These are phyloP conservation scores for Anastatica hierochuntica DNA, from an alignment of 345 rosid species.

Conservation along the genomic window DNA sequence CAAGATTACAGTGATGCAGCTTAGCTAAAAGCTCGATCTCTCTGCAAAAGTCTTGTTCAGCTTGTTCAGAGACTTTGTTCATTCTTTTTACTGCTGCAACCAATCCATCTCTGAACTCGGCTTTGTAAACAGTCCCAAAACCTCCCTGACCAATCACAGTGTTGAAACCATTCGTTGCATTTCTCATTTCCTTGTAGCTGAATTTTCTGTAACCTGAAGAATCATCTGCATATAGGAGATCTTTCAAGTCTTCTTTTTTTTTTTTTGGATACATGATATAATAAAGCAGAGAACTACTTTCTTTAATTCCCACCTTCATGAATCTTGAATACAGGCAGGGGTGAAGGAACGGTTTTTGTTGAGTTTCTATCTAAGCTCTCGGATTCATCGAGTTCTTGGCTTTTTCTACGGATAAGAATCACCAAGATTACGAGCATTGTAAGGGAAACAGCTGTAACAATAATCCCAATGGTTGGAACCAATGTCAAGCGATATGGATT, in stretches of 20 bases:
- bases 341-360: constrained; percentile 41
- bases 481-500: constrained; percentile 51
- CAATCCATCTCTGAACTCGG: constrained; percentile 60
- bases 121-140: constrained; percentile 82
- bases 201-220: constrained; percentile 56
- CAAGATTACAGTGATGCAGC: constrained; percentile 94
- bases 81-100: constrained; percentile 66
- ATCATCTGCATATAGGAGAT: constrained; percentile 35
- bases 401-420: constrained; percentile 60
- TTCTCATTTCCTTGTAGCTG: constrained; percentile 73
- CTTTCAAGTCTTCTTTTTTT: too few species aligned
- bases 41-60: constrained; percentile 71
- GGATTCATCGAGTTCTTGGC: constrained; percentile 48
- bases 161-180: constrained; percentile 66
- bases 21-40: constrained; percentile 95
- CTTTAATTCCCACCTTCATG: constrained; percentile 76
- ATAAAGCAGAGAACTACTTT: constrained; percentile 6
- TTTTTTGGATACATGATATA: too few species aligned
- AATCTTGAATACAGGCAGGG: constrained; percentile 39
- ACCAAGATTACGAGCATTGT: constrained; percentile 50
- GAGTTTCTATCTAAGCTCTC: constrained; percentile 38
- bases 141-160: constrained; percentile 78
- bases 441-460: constrained; percentile 51
- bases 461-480: constrained; percentile 60
- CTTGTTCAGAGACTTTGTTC: constrained; percentile 75